These are phyloP conservation scores for Didymella pomorum DNA, from an alignment of 2,329 filamentous ascomycete species.

Conservation along the genomic window DNA sequence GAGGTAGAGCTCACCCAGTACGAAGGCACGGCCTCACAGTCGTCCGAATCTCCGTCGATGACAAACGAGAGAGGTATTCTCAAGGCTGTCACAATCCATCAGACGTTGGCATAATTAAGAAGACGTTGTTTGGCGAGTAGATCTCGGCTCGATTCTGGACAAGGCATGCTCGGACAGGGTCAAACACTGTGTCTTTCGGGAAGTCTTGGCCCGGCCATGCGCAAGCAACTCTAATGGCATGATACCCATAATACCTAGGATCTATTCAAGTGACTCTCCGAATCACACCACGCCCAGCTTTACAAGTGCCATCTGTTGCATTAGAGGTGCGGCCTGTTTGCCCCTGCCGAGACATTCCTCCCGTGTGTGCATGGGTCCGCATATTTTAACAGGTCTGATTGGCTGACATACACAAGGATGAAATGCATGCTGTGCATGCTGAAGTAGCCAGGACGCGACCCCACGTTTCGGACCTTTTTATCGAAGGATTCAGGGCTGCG, in stretches of 20 bases:
- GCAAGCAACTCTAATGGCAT: neutral
- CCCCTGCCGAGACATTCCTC: neutral
- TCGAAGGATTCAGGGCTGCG: neutral
- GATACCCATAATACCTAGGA: neutral
- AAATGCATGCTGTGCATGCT: neutral
- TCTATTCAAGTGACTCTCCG: neutral
- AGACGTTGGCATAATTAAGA: constrained; percentile 19
- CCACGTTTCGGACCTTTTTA: neutral
- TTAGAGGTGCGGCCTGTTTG: neutral
- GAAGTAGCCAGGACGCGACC: neutral
- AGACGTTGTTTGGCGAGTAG: neutral
- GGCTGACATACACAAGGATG: neutral
- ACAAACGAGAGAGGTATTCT: constrained; percentile 19
- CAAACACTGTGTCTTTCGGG: neutral
- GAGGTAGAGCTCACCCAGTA: constrained; percentile 32
- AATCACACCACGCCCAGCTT: neutral
- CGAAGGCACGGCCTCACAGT: constrained; percentile 16
- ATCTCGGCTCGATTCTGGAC: neutral
- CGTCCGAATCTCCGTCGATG: constrained; percentile 13
- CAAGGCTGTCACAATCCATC: constrained; percentile 28
- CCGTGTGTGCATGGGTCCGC: neutral
- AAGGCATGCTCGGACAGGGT: neutral
- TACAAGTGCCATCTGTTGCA: neutral
- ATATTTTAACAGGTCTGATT: neutral
- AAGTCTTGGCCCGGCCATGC: neutral